Evolutionary conservation across 1,284 basidiomycete genomes (phyloP).

Genomic region (Sanghuangporus sanghuang): DNA sequence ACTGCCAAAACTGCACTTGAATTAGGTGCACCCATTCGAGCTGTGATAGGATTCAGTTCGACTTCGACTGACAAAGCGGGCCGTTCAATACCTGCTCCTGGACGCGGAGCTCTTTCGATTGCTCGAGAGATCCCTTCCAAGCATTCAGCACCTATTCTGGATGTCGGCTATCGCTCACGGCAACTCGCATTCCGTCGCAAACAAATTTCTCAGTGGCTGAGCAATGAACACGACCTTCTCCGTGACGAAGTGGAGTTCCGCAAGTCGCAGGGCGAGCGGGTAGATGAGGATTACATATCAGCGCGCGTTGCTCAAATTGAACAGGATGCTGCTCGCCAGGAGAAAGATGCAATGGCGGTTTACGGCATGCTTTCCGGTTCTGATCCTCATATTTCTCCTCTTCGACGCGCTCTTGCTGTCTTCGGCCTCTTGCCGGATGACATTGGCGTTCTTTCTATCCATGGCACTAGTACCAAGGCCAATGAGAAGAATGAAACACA

Average conservation of each 20-base stretch:
- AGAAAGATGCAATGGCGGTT: conserved; percentile 83
- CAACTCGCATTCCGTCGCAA: conserved; percentile 90
- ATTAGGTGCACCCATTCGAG: conserved; percentile 90
- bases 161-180: conserved; percentile 82
- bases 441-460: conserved; percentile 84
- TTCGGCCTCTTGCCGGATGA: conserved; percentile 95
- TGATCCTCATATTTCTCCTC: conserved; percentile 82
- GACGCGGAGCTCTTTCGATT: conserved; percentile 82
- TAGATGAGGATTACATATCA: conserved; percentile 68
- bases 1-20: conserved; percentile 93
- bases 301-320: conserved; percentile 80
- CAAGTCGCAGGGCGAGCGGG: conserved; percentile 47
- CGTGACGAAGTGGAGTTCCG: conserved; percentile 69
- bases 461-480: conserved; percentile 93
- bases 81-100: conserved; percentile 90
- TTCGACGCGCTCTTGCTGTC: conserved; percentile 91
- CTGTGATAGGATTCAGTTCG: conserved; percentile 92
- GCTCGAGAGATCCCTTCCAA: conserved; percentile 78
- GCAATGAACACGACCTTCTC: conserved; percentile 81
- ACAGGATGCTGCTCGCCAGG: conserved; percentile 83
- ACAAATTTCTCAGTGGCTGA: conserved; percentile 91
- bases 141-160: conserved; percentile 71
- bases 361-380: conserved; percentile 93
- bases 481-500: conserved; percentile 99
- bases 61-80: conserved; percentile 98